These are phyloP conservation scores for Annulohypoxylon stygium DNA, from an alignment of 495 filamentous ascomycete species.

Conservation along the genomic window DNA sequence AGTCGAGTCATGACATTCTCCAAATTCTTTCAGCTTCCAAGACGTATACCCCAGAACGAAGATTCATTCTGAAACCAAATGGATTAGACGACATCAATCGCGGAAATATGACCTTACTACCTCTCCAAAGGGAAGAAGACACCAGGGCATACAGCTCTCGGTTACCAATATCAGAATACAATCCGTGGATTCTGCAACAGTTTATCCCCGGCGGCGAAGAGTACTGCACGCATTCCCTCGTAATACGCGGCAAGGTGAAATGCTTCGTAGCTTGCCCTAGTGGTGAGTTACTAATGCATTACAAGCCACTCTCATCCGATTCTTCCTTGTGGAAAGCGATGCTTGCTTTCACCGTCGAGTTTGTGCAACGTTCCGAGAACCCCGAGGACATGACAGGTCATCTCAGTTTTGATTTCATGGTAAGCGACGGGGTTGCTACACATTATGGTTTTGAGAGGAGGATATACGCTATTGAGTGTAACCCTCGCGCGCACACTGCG, in stretches of 20 bases:
- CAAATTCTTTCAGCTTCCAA: slow-evolving; percentile 63
- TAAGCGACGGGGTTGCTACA: slow-evolving; percentile 51
- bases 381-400: slow-evolving; percentile 72
- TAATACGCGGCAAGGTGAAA: slow-evolving; percentile 70
- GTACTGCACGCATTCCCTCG: slow-evolving; percentile 76
- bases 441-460: slow-evolving; percentile 39
- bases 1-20: slow-evolving; percentile 65
- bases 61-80: slow-evolving; percentile 74
- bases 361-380: slow-evolving; percentile 62
- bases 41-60: slow-evolving; percentile 47
- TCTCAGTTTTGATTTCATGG: slow-evolving; percentile 74
- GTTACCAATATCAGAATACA: slow-evolving; percentile 66
- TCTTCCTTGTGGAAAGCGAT: slow-evolving; percentile 69
- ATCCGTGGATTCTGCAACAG: slow-evolving; percentile 78
- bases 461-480: slow-evolving; percentile 73
- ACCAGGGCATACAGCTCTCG: slow-evolving; percentile 68
- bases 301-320: slow-evolving; percentile 66
- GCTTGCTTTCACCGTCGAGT: slow-evolving; percentile 69
- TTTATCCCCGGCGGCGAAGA: slow-evolving; percentile 69
- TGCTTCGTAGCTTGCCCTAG: slow-evolving; percentile 74
- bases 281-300: slow-evolving; percentile 71
- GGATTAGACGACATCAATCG: slow-evolving; percentile 61
- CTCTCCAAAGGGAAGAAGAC: slow-evolving; percentile 63
- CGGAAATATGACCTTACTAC: slow-evolving; percentile 66
- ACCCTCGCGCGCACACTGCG: slow-evolving; percentile 72